These are phyloP conservation scores for Amborella trichopoda DNA, from an alignment of 164 flowering plant species.

Conservation along the genomic window DNA sequence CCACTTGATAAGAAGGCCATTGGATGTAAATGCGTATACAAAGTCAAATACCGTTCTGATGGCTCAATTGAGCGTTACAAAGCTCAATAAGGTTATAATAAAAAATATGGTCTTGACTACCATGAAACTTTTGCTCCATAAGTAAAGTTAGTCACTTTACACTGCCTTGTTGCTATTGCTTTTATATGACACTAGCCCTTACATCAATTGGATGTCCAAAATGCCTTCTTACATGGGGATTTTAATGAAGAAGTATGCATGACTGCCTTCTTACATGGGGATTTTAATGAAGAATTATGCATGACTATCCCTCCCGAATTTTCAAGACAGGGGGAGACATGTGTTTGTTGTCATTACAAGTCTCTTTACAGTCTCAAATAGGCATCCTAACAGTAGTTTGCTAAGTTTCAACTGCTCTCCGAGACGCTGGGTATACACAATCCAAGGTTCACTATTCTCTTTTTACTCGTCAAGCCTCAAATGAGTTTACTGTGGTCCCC, in stretches of 20 bases:
- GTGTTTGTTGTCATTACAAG: neutral
- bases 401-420: neutral
- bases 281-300: conserved; percentile 1
- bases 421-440: neutral
- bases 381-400: neutral
- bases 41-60: neutral
- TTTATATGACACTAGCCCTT: neutral
- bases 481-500: neutral
- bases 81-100: neutral
- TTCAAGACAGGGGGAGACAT: neutral
- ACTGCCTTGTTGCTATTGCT: neutral
- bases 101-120: neutral
- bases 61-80: neutral
- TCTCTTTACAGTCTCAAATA: neutral
- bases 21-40: conserved; percentile 1
- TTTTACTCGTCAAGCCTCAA: neutral
- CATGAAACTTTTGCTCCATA: neutral
- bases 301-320: neutral
- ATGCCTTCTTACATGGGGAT: too few species aligned
- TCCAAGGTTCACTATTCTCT: neutral
- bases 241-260: too few species aligned
- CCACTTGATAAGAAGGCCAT: neutral
- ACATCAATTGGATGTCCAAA: neutral
- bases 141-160: neutral
- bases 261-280: neutral